Evolutionary conservation across 2,329 filamentous ascomycete genomes (phyloP), one percentile per base, ranked within the genome.

Genomic region (Didymella glomerata): DNA sequence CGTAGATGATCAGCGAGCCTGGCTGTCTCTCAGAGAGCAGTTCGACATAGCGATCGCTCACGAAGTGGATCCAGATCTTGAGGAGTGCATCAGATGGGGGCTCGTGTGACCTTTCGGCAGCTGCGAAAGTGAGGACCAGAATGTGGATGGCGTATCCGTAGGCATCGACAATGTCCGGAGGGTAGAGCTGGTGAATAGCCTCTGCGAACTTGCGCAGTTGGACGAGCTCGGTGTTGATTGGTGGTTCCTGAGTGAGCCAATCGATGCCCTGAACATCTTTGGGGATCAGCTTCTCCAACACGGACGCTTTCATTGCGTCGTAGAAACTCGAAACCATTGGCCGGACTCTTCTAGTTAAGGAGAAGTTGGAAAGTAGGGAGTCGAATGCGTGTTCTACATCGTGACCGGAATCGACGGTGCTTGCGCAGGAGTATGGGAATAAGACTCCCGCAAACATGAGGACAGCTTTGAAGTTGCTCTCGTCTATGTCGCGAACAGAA

Each of bases 381-480:
- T 63, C 61, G n/a, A 72, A 67, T 3, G 63, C 58, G 25, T 68
- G 59, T 2, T 69, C 61, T 14, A 68, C 32, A 13, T 62, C 49
- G n/a, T 60, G 57, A 4, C 51, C 49, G 1, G 45, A 40, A 25
- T 54, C 56, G 13, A 68, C 45, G 5, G 65, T 60, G 36, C 65
- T 45, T 18, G 65, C 64, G 46, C 63, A 73, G 1, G 66, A 67
- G 42, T 72, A 70, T 8, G 70, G 71, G 20, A 70, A 71, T 1
- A 70, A 41, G 4, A 50, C 51, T 16, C 49, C 59, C 4, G 63
- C 60, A 54, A 64, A 69, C 38, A 40, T 74, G 8, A 69, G 72
- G 10, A 79, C 68, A 1, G 80, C 75, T 32, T 78, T 76, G 55
- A 74, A 78, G 48, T 79, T 79, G 14, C 71, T 73, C 4, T 75